phyloP scores from a whole-genome alignment of 164 flowering plant genomes.

The Sextonia rubra region DNA sequence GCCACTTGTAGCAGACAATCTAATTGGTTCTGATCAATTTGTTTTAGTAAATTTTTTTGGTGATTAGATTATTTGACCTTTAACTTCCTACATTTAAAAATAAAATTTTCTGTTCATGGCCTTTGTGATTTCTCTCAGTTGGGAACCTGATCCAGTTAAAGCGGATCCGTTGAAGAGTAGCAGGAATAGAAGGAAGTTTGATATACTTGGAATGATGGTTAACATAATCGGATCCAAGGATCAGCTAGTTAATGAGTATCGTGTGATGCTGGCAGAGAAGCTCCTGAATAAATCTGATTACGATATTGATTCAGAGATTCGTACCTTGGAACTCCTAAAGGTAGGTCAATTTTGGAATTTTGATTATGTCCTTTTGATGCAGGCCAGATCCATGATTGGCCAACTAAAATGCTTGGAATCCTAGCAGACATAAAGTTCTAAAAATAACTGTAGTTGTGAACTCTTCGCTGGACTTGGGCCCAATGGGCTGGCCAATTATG shows the following conservation, averaged over 20 bases:
- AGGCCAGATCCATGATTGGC: too few relatives aligned
- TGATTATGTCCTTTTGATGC: neutral
- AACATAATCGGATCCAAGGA: slow-evolving; percentile 96
- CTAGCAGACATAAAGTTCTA: too few relatives aligned
- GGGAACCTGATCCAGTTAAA: slow-evolving; percentile 99
- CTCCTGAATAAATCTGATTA: slow-evolving; percentile 92
- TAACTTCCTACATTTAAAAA: neutral
- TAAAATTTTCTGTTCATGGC: slow-evolving; percentile 10
- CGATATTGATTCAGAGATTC: slow-evolving; percentile 88
- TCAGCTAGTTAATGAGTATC: slow-evolving; percentile 92
- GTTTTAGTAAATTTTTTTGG: too few relatives aligned
- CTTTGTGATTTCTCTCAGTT: slow-evolving; percentile 38
- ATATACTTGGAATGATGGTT: slow-evolving; percentile 93
- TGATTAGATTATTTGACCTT: neutral
- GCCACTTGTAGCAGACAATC: too few relatives aligned
- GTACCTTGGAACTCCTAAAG: slow-evolving; percentile 94
- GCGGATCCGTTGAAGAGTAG: slow-evolving; percentile 89
- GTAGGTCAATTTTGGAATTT: slow-evolving; percentile 20
- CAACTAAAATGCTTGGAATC: too few relatives aligned
- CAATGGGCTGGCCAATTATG: too few relatives aligned
- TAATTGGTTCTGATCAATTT: too few relatives aligned
- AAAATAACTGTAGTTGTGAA: too few relatives aligned
- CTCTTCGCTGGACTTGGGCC: too few relatives aligned
- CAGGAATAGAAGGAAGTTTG: slow-evolving; percentile 70
- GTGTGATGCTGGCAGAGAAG: slow-evolving; percentile 97